A percentile compares a stretch with the other conserved stretches of the same genome.
Evolutionary conservation across 371 early-diverging fungal genomes (phyloP).

Genomic region (Mucor irregularis): DNA sequence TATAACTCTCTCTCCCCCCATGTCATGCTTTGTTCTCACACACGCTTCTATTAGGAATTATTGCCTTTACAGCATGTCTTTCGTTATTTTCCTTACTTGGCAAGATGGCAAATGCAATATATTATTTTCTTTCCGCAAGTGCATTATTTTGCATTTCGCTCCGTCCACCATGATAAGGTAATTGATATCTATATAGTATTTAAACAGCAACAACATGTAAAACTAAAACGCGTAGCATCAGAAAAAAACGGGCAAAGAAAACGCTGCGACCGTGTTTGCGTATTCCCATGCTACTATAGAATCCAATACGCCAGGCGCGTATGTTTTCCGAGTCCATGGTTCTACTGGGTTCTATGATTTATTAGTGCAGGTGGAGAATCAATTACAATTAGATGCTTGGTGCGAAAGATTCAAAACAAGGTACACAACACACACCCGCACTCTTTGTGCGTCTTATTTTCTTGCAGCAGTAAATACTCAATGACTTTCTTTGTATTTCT

Average conservation of each 20-base stretch:
- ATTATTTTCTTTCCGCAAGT: constrained; percentile 46
- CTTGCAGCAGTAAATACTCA: no score
- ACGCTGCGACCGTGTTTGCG: not conserved
- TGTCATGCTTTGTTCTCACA: not conserved
- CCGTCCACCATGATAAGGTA: not conserved
- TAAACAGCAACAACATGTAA: no score
- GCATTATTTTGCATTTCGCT: not conserved
- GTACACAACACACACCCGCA: no score
- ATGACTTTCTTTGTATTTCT: no score
- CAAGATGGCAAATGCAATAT: constrained; percentile 55
- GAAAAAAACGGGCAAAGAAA: not conserved
- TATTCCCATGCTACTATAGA: not conserved
- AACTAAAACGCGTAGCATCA: no score
- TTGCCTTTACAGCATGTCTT: constrained; percentile 48
- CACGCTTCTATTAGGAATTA: constrained; percentile 30
- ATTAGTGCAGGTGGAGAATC: not conserved
- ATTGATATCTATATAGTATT: no score
- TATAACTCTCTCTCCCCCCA: not conserved
- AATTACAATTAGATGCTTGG: not conserved
- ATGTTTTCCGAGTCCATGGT: constrained; percentile 1
- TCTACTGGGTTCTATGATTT: not conserved
- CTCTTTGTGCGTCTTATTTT: no score
- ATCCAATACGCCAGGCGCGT: not conserved
- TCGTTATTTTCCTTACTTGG: constrained; percentile 48
- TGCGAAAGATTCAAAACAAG: no score